Evolutionary conservation across 768 basidiomycete species (phyloP).

Genomic region (Podaxis sp.): DNA sequence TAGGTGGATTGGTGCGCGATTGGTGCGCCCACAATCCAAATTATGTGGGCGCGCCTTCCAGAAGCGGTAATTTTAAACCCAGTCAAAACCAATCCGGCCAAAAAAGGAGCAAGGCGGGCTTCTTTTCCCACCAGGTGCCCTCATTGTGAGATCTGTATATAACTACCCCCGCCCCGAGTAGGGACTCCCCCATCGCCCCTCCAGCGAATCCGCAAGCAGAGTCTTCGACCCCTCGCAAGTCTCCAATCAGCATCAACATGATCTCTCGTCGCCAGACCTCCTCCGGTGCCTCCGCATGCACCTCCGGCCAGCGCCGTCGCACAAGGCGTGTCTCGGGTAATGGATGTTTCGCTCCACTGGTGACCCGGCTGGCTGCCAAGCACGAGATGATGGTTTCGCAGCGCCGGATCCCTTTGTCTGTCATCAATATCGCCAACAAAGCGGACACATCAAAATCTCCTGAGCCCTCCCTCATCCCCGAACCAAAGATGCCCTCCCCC

Average conservation of each 20-base stretch:
- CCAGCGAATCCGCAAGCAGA: conserved; percentile 1
- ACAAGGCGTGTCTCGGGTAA: conserved; percentile 4
- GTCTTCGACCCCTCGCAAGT: not conserved
- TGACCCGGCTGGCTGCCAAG: conserved; percentile 9
- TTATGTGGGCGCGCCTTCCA: conserved; percentile 6
- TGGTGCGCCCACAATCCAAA: conserved; percentile 10
- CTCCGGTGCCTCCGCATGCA: not conserved
- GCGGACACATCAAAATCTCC: not conserved
- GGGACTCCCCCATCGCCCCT: not conserved
- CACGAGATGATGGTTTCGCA: conserved; percentile 4
- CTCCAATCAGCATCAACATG: not conserved
- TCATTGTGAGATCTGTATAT: conserved; percentile 6
- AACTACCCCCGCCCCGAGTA: not conserved
- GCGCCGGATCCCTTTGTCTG: conserved; percentile 5
- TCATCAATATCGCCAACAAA: conserved; percentile 3
- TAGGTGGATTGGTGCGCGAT: conserved; percentile 10
- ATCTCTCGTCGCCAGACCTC: conserved; percentile 7
- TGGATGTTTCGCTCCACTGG: conserved; percentile 2
- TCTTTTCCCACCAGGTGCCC: conserved; percentile 5
- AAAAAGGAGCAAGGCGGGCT: not conserved
- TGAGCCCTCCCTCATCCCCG: not conserved
- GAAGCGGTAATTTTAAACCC: not conserved
- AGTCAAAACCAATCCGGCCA: conserved; percentile 5
- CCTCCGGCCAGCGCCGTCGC: conserved; percentile 5
- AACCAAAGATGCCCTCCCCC: not conserved